Evolutionary conservation across 495 filamentous ascomycete species (phyloP), one percentile per base, ranked within the genome.

Genomic region (Aspergillus cristatus): DNA sequence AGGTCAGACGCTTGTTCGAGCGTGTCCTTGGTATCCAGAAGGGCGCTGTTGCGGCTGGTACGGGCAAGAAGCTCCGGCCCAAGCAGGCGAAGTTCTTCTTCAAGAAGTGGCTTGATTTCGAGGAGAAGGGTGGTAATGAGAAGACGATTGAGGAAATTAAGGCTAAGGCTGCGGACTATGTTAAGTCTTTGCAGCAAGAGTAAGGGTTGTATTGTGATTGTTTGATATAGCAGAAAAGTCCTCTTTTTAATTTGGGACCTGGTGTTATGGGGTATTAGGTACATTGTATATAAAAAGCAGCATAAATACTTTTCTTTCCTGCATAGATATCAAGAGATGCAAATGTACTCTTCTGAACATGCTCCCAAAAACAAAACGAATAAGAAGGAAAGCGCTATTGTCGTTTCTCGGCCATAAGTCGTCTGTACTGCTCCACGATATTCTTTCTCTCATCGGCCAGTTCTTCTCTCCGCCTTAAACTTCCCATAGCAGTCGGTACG

Each of bases 401-500:
- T 34, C 78, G 71, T 60, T 74, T 81, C 50, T 71, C 70, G 17
- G 67, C 75, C 84, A 94, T 91, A 71, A 88, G 70, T 50, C 69
- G 70, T 42, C 89, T 63, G 57, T 97, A 97, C 32, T 75, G 71
- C 48, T 87, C 86, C 34, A 97, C 81, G 12, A 95, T 79, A 32
- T 72, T 78, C 53, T 70, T 74, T 49, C 90, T 70, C 49, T 83
- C 78, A 32, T 65, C 74, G 10, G 82, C 81, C 40, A 97, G 51
- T 61, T 94, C 87, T 58, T 93, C 87, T 53, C 86, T 70, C 54
- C 78, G 72, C 43, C 82, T 72, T 62, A 95, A 66, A 67, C 86
- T 90, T 22, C 89, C 88, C 7, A 77, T 78, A 4, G 74, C 62
- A 51, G 79, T 79, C 18, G 88, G 88, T 22, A 93, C 75, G 52